These are phyloP conservation scores for Pseudogymnoascus sp. DNA, from an alignment of 2,329 filamentous ascomycete species.

Conservation along the genomic window DNA sequence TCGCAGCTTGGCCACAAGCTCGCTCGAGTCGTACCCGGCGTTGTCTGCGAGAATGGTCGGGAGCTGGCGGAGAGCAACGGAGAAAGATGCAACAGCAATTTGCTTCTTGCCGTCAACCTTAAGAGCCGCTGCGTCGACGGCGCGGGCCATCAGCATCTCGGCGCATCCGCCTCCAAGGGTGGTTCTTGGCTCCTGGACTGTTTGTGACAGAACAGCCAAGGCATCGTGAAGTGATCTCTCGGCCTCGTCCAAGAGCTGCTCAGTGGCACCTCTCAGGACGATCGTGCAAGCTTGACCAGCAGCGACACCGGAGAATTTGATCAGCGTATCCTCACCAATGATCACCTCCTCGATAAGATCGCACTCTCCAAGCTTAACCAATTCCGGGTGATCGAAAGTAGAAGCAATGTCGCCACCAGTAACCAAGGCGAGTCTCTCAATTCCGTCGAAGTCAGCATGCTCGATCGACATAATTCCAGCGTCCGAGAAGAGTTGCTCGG, in stretches of 20 bases:
- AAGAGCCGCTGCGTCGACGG: conserved; percentile 85
- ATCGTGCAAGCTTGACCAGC: conserved; percentile 94
- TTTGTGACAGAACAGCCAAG: conserved; percentile 91
- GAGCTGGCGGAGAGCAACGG: conserved; percentile 80
- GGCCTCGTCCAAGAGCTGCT: conserved; percentile 93
- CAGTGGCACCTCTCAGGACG: conserved; percentile 89
- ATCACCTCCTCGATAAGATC: conserved; percentile 97
- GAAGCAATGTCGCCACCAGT: conserved; percentile 96
- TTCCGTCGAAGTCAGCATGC: conserved; percentile 97
- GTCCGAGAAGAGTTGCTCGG: conserved; percentile 95
- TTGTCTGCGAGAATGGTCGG: conserved; percentile 97
- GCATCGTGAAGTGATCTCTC: conserved; percentile 95
- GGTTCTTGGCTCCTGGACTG: conserved; percentile 85
- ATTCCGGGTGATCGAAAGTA: conserved; percentile 95
- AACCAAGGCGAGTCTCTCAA: conserved; percentile 88
- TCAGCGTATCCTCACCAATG: conserved; percentile 93
- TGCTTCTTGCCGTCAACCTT: conserved; percentile 97
- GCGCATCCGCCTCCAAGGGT: conserved; percentile 93
- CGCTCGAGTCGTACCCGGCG: conserved; percentile 89
- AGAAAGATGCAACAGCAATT: conserved; percentile 84
- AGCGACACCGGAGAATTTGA: conserved; percentile 94
- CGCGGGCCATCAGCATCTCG: conserved; percentile 99
- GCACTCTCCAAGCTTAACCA: conserved; percentile 91
- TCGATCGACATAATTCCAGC: conserved; percentile 98
- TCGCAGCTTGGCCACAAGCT: conserved; percentile 82